A percentile compares a stretch with the other conserved stretches of the same genome.
Conservation (phyloP, 23 red algal species). For the Pyropia haitanensis region DNA sequence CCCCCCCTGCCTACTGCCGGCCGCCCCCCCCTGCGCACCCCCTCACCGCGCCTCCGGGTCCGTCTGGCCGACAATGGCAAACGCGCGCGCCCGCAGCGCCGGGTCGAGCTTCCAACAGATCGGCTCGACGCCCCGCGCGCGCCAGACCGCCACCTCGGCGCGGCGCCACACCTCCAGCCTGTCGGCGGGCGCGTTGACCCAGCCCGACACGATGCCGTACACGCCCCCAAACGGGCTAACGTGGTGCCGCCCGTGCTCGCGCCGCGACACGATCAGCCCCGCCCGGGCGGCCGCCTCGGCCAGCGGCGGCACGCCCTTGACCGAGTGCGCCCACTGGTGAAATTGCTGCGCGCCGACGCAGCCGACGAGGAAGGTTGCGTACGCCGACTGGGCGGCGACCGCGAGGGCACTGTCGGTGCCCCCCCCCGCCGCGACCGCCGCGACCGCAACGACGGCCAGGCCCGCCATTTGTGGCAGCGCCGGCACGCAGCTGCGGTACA, state of each 20-base stretch:
- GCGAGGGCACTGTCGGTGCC: not conserved
- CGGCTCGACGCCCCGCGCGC: conserved; percentile 40
- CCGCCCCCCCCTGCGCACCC: no score
- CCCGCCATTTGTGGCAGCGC: conserved; percentile 31
- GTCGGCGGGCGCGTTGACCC: conserved; percentile 67
- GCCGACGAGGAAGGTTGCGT: conserved; percentile 33
- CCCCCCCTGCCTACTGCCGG: no score
- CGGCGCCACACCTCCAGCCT: conserved; percentile 29
- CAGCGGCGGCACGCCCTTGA: conserved; percentile 15
- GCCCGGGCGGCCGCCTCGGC: conserved; percentile 14
- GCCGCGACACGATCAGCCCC: conserved; percentile 31
- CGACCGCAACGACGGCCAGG: conserved; percentile 1
- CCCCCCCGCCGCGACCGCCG: no score
- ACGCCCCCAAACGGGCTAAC: conserved; percentile 37
- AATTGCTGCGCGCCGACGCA: conserved; percentile 64
- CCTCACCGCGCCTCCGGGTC: no score
- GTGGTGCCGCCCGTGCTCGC: conserved; percentile 73
- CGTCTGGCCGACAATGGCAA: not conserved
- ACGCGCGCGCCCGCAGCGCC: conserved; percentile 19
- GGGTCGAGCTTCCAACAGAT: conserved; percentile 53
- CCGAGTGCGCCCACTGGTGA: conserved; percentile 88
- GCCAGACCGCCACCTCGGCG: conserved; percentile 46
- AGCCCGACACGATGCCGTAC: conserved; percentile 83
- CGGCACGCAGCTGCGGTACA: conserved; percentile 46
- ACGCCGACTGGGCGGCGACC: conserved; percentile 1